Evolutionary conservation across 2,329 filamentous ascomycete species (phyloP).

Genomic region (Talaromyces sp.): DNA sequence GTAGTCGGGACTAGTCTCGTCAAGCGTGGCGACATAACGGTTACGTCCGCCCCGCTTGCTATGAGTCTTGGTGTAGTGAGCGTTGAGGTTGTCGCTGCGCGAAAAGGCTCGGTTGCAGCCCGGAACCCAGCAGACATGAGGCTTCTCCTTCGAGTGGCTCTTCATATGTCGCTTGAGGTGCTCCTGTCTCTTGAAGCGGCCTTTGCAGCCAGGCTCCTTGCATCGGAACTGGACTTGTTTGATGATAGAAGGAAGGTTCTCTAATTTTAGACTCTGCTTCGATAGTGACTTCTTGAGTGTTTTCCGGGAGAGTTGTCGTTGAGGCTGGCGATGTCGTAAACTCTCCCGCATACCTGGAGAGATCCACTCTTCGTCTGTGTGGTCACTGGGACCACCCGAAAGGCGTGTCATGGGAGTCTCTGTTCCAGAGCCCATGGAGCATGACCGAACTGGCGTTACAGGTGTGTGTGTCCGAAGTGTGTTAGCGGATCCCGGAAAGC

Average conservation of each 20-base stretch:
- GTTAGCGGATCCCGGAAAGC: conserved; percentile 36
- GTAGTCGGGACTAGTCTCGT: conserved; percentile 44
- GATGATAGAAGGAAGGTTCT: conserved; percentile 40
- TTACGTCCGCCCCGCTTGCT: conserved; percentile 48
- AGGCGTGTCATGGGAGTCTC: conserved; percentile 39
- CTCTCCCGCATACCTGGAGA: conserved; percentile 37
- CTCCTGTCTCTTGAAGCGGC: conserved; percentile 51
- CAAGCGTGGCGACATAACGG: conserved; percentile 47
- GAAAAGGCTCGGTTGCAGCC: conserved; percentile 45
- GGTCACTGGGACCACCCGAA: conserved; percentile 35
- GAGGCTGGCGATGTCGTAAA: conserved; percentile 27
- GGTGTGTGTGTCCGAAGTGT: conserved; percentile 39
- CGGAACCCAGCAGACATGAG: conserved; percentile 46
- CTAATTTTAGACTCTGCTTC: conserved; percentile 38
- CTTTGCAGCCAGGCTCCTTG: conserved; percentile 44
- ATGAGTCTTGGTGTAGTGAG: conserved; percentile 48
- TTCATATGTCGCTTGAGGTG: conserved; percentile 52
- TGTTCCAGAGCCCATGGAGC: conserved; percentile 37
- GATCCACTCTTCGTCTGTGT: conserved; percentile 35
- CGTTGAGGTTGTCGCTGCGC: conserved; percentile 48
- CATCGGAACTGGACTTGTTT: conserved; percentile 45
- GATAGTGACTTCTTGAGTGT: conserved; percentile 30
- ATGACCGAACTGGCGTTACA: conserved; percentile 37
- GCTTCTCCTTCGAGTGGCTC: conserved; percentile 48
- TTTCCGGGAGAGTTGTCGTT: conserved; percentile 38